A percentile compares a stretch with the other conserved stretches of the same genome.
phyloP scores from a whole-genome alignment of 2,329 filamentous ascomycete species.

The Colletotrichum australisinense region DNA sequence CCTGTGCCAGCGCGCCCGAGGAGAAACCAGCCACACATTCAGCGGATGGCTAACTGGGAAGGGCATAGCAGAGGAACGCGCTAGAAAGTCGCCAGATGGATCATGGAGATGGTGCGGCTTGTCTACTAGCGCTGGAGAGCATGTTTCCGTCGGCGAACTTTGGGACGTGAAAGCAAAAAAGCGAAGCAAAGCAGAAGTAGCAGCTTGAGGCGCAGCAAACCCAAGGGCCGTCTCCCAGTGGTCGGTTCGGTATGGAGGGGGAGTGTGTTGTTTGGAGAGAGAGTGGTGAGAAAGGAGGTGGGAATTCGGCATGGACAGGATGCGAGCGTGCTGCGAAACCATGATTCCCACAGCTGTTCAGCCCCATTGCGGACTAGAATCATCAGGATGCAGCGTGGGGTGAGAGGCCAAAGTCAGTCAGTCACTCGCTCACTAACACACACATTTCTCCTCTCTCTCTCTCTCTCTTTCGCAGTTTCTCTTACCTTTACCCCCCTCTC shows the following conservation, averaged over 20 bases:
- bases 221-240: not conserved
- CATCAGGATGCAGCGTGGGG: not conserved
- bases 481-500: not conserved
- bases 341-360: conserved; percentile 3
- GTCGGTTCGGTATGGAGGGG: not conserved
- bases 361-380: not conserved
- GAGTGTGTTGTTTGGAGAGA: not conserved
- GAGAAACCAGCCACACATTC: conserved; percentile 5
- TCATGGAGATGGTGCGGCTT: not conserved
- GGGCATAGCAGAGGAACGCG: conserved; percentile 28
- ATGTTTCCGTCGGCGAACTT: conserved; percentile 7
- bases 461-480: not conserved
- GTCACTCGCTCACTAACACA: not conserved
- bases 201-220: conserved; percentile 24
- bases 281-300: not conserved
- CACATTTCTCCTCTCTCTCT: not conserved
- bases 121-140: not conserved
- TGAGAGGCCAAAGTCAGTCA: not conserved
- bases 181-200: not conserved
- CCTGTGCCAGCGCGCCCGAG: not conserved
- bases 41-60: conserved; percentile 14
- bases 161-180: not conserved
- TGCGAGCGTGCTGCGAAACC: not conserved
- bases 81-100: conserved; percentile 27
- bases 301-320: not conserved